Conservation (phyloP, 2,329 filamentous ascomycete genomes). For the Aureobasidium musti region DNA sequence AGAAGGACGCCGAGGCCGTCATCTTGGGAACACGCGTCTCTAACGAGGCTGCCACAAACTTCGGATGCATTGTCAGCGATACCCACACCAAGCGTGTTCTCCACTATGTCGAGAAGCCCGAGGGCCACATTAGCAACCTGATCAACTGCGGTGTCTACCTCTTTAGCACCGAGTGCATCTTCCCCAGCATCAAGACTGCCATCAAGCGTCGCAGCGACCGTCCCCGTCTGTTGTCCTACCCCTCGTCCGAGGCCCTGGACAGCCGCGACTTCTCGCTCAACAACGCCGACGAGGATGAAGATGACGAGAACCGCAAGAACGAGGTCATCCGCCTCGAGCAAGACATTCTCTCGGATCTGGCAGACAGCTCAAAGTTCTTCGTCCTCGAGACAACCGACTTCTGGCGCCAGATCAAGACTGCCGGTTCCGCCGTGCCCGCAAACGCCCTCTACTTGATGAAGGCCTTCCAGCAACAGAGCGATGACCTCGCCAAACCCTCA, state of each 20-base stretch:
- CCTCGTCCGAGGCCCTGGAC: slow-evolving; percentile 90
- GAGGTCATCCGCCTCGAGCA: slow-evolving; percentile 94
- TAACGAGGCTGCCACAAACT: slow-evolving; percentile 91
- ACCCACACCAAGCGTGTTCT: slow-evolving; percentile 90
- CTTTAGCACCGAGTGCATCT: slow-evolving; percentile 92
- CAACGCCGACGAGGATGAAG: slow-evolving; percentile 61
- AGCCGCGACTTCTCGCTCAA: slow-evolving; percentile 54
- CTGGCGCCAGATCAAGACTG: slow-evolving; percentile 99
- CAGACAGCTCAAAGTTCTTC: slow-evolving; percentile 97
- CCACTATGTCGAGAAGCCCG: slow-evolving; percentile 99
- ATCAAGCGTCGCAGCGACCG: slow-evolving; percentile 95
- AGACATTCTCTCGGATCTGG: slow-evolving; percentile 92
- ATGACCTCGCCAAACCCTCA: slow-evolving; percentile 79
- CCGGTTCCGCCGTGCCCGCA: slow-evolving; percentile 92
- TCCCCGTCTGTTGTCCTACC: slow-evolving; percentile 89
- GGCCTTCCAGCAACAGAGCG: slow-evolving; percentile 78
- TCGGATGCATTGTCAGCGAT: slow-evolving; percentile 96
- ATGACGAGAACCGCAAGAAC: slow-evolving; percentile 73
- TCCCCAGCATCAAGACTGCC: slow-evolving; percentile 88
- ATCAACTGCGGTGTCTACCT: slow-evolving; percentile 99
- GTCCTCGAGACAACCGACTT: slow-evolving; percentile 99
- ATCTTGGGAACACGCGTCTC: slow-evolving; percentile 90
- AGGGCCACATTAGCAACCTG: slow-evolving; percentile 94
- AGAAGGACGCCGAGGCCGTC: slow-evolving; percentile 94
- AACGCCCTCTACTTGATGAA: slow-evolving; percentile 96